Percentiles rank a stretch among this genome's conserved stretches.
Conservation (phyloP, 2,329 filamentous ascomycete species). For the Talaromyces albobiverticillius region DNA sequence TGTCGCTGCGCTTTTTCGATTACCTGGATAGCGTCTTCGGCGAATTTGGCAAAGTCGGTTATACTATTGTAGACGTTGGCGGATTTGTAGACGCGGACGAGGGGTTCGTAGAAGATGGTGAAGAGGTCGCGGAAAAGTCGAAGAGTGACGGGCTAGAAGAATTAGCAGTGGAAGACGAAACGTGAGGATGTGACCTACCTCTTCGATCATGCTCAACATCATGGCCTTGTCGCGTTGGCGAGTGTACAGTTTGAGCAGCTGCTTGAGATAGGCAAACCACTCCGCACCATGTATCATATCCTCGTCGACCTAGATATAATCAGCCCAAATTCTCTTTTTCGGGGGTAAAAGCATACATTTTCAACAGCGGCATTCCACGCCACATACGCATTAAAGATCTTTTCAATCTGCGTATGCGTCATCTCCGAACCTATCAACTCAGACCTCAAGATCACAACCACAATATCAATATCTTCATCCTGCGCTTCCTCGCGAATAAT, state of each 20-base stretch:
- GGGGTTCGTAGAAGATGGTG: slow-evolving; percentile 97
- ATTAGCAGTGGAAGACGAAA: slow-evolving; percentile 11
- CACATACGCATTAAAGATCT: slow-evolving; percentile 90
- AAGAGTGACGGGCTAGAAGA: slow-evolving; percentile 74
- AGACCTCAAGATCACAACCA: slow-evolving; percentile 80
- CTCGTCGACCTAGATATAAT: slow-evolving; percentile 60
- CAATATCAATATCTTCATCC: slow-evolving; percentile 73
- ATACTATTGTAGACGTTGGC: slow-evolving; percentile 98
- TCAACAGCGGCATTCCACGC: slow-evolving; percentile 95
- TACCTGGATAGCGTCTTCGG: slow-evolving; percentile 87
- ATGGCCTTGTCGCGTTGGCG: slow-evolving; percentile 92
- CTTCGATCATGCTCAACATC: slow-evolving; percentile 95
- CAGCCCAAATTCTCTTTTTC: too few relatives aligned
- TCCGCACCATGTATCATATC: slow-evolving; percentile 87
- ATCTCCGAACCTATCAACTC: slow-evolving; percentile 72
- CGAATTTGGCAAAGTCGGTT: slow-evolving; percentile 90
- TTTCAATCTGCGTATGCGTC: slow-evolving; percentile 70
- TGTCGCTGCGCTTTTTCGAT: slow-evolving; percentile 65
- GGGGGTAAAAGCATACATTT: slow-evolving; percentile 59
- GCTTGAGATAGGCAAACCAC: slow-evolving; percentile 91
- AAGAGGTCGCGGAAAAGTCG: slow-evolving; percentile 94
- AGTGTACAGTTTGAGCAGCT: slow-evolving; percentile 86
- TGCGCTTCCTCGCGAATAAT: slow-evolving; percentile 70
- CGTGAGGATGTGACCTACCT: slow-evolving; percentile 43
- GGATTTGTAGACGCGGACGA: slow-evolving; percentile 96